A percentile compares a stretch with the other conserved stretches of the same genome.
Conservation (phyloP, 768 basidiomycete genomes). For the Scleroderma citrinum region DNA sequence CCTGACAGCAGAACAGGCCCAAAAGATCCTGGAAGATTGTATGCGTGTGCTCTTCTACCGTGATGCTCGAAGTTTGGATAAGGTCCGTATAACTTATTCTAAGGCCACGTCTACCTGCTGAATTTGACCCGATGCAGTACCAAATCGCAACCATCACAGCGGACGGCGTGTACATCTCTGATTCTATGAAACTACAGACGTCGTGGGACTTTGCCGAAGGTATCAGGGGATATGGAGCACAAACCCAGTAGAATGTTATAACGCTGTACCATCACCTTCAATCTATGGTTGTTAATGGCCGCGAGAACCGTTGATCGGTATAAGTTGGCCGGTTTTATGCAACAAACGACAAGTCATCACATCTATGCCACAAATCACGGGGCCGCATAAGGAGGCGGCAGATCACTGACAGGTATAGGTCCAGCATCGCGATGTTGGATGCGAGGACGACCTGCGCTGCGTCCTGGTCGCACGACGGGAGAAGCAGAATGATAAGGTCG, state of each 20-base stretch:
- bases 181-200: constrained; percentile 69
- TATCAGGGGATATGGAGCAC: constrained; percentile 85
- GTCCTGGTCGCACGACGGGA: constrained; percentile 4
- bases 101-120: background rate
- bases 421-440: constrained; percentile 17
- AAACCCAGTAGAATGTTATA: constrained; percentile 58
- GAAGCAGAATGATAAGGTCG: constrained; percentile 19
- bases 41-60: constrained; percentile 96
- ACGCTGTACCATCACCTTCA: constrained; percentile 2
- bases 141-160: constrained; percentile 90
- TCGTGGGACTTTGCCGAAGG: constrained; percentile 91
- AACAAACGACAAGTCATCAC: background rate
- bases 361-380: background rate
- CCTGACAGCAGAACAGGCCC: constrained; percentile 75
- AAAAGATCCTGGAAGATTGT: constrained; percentile 70
- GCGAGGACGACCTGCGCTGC: background rate
- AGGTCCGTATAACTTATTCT: constrained; percentile 45
- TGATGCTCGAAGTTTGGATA: constrained; percentile 92
- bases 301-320: background rate
- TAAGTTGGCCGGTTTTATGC: background rate
- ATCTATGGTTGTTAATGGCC: background rate
- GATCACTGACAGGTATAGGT: constrained; percentile 10
- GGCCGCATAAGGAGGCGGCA: constrained; percentile 23
- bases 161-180: constrained; percentile 72
- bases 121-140: constrained; percentile 48